Base-by-base conservation (phyloP, 2,329 filamentous ascomycete genomes). In the Leptodontidium sp. region DNA sequence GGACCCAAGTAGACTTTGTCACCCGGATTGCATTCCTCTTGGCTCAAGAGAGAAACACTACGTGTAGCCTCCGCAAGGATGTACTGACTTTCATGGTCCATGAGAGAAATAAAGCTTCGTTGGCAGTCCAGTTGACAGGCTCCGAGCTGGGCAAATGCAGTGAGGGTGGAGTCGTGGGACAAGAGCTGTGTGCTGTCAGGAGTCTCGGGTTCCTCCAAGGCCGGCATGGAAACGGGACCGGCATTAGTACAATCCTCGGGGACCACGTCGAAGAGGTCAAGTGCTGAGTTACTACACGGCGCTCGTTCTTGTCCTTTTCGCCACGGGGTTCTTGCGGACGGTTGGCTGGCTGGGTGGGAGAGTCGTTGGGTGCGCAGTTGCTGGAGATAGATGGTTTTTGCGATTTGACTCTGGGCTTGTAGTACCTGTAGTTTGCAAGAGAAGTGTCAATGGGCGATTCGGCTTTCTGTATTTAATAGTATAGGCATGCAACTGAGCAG, bases 121-220 rank as follows among this genome's bases (percentile, higher is more conserved):
- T 82, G 80, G 40, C 80, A 80, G 26, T 81, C 76, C 57, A 87
- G 76, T 0, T 82, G 79, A 17, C 86, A 77, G 0, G 84, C 80
- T 4, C 80, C 82, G 7, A 87, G 79, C 74, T 87, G 85, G 0
- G 84, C 78, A 64, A 82, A 79, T 1, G 81, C 80, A 6, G 79
- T 79, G 47, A 85, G 78, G 38, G 80, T 81, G 1, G 81, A 81
- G 74, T 82, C 84, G 59, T 72, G 70, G 7, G 24, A 40, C 24
- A 68, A 65, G 17, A 64, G 35, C 4, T 68, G 61, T 4, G 53
- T n/a, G 38, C 66, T 59, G n/a, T 67, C 55, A 9, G 67, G 68
- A 0, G 49, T 61, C 1, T 64, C 65, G 4, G 29, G 11, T 6
- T 21, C 26, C 21, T 50, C 26, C 4, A 29, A 17, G 0, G 52